These are phyloP conservation scores for Leccinum pallidistipes DNA, from an alignment of 1,284 basidiomycete species.

Conservation along the genomic window DNA sequence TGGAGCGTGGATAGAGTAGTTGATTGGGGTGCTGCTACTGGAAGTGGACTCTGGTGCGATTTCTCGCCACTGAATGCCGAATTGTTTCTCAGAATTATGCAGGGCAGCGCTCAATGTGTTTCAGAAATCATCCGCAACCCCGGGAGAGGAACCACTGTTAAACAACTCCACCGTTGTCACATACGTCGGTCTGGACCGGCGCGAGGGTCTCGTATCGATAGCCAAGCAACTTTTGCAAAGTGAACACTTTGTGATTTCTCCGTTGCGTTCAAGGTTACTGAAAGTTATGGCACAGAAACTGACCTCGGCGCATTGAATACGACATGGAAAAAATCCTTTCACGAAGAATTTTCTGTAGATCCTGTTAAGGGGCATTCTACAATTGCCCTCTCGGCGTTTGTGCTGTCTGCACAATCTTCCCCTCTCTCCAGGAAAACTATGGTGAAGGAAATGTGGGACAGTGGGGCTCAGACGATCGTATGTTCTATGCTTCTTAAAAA, in stretches of 20 bases:
- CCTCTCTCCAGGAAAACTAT: constrained; percentile 63
- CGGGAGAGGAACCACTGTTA: constrained; percentile 38
- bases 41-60: constrained; percentile 71
- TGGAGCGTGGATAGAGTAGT: constrained; percentile 60
- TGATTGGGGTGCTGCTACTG: constrained; percentile 77
- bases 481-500: constrained; percentile 26
- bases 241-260: constrained; percentile 30
- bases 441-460: constrained; percentile 87
- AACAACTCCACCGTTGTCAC: constrained; percentile 52
- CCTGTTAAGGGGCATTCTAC: constrained; percentile 46
- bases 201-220: constrained; percentile 64
- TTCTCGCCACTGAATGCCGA: constrained; percentile 2
- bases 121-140: constrained; percentile 38
- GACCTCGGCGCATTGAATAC: constrained; percentile 44
- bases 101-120: constrained; percentile 71
- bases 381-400: constrained; percentile 85
- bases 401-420: constrained; percentile 71
- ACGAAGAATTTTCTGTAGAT: constrained; percentile 44
- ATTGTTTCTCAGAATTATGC: constrained; percentile 15
- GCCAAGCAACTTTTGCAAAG: constrained; percentile 62
- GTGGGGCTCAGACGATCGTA: constrained; percentile 81
- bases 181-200: constrained; percentile 71
- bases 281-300: constrained; percentile 42
- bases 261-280: constrained; percentile 8
- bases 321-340: constrained; percentile 59